A percentile compares a stretch with the other conserved stretches of the same genome.
These are phyloP conservation scores for Tolypocladium inflatum DNA, from an alignment of 2,329 filamentous ascomycete genomes.

Conservation along the genomic window DNA sequence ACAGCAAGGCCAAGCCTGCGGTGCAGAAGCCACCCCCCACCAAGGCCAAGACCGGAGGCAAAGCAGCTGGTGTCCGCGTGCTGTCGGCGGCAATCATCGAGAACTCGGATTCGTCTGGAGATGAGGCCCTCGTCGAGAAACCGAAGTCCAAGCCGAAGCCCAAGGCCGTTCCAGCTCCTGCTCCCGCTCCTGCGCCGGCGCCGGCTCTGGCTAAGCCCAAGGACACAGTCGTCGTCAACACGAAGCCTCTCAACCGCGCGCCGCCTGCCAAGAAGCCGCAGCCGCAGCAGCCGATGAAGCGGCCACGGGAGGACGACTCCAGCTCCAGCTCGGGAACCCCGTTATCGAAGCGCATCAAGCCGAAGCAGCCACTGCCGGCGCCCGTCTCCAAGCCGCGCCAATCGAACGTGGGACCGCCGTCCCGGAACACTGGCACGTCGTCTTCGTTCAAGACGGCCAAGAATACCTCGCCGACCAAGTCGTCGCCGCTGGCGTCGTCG, in stretches of 20 bases:
- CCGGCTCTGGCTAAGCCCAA: conserved; percentile 8
- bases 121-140: conserved; percentile 26
- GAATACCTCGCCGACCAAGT: conserved; percentile 50
- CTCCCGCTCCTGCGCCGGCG: too few species aligned
- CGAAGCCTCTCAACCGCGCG: conserved; percentile 20
- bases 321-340: conserved; percentile 52
- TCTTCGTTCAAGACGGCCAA: conserved; percentile 39
- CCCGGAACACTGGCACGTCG: conserved; percentile 26
- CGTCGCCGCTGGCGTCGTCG: conserved; percentile 55
- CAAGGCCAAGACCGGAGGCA: conserved; percentile 28
- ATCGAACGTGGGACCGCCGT: conserved; percentile 36
- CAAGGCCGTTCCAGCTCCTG: background rate
- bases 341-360: conserved; percentile 47
- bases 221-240: conserved; percentile 21
- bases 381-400: conserved; percentile 32
- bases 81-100: conserved; percentile 47
- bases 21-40: conserved; percentile 24
- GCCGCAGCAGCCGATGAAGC: conserved; percentile 30
- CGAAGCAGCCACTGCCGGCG: conserved; percentile 28
- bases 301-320: conserved; percentile 43
- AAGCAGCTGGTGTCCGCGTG: conserved; percentile 31
- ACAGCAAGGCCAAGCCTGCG: conserved; percentile 23
- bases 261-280: conserved; percentile 23
- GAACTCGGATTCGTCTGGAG: conserved; percentile 47
- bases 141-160: conserved; percentile 19